phyloP scores from a whole-genome alignment of 371 early-diverging fungal species.

The Enterospora canceri region DNA sequence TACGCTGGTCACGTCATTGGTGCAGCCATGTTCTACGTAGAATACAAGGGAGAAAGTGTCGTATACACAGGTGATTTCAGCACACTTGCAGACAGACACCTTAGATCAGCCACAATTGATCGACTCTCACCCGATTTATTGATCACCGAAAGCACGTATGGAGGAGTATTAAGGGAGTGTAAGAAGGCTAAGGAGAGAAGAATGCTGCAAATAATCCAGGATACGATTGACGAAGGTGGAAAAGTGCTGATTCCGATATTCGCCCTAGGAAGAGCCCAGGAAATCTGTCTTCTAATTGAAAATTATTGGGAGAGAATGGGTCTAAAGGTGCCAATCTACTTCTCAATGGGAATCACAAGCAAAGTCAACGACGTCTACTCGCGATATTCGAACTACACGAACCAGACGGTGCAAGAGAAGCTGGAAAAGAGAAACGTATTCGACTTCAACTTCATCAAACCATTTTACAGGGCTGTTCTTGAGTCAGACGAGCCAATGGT shows the following conservation, averaged over 20 bases:
- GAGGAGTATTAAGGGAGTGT: constrained; percentile 78
- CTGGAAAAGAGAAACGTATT: constrained; percentile 68
- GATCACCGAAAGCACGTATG: constrained; percentile 86
- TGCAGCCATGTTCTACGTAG: constrained; percentile 81
- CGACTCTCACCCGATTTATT: constrained; percentile 70
- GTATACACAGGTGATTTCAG: constrained; percentile 94
- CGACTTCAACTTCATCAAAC: constrained; percentile 75
- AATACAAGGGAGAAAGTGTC: constrained; percentile 58
- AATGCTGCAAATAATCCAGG: constrained; percentile 73
- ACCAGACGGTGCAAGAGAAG: constrained; percentile 73
- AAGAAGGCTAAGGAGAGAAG: constrained; percentile 75
- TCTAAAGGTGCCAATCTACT: constrained; percentile 70
- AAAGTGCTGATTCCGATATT: constrained; percentile 84
- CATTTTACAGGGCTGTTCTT: constrained; percentile 62
- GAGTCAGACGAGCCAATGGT: constrained; percentile 72
- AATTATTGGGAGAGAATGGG: constrained; percentile 82
- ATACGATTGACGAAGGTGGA: constrained; percentile 69
- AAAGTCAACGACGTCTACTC: constrained; percentile 80
- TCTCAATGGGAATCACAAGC: constrained; percentile 75
- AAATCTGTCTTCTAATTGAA: constrained; percentile 78
- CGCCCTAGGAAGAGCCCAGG: constrained; percentile 84
- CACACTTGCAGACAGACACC: constrained; percentile 82
- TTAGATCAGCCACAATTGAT: constrained; percentile 81
- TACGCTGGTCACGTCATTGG: constrained; percentile 95
- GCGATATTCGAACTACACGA: constrained; percentile 80